A percentile compares a stretch with the other conserved stretches of the same genome.
Conservation (phyloP, 2,329 filamentous ascomycete species). For the Phialophora expanda region DNA sequence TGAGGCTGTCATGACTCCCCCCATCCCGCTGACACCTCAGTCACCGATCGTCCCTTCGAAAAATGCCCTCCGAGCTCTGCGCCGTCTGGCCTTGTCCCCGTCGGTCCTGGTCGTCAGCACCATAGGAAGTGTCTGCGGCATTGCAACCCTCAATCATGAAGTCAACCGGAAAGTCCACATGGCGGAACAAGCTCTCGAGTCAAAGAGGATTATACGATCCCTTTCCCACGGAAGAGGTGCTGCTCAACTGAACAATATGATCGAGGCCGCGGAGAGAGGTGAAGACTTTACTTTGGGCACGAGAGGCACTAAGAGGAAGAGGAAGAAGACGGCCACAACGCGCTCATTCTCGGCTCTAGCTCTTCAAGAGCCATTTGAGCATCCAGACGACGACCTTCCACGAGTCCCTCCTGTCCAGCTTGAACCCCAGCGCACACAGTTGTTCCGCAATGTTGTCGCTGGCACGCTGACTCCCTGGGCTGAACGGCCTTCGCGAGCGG, state of each 20-base stretch:
- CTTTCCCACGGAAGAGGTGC: slow-evolving; percentile 42
- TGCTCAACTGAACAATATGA: slow-evolving; percentile 48
- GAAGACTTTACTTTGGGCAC: slow-evolving; percentile 50
- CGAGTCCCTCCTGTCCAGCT: background rate
- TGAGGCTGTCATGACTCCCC: slow-evolving; percentile 21
- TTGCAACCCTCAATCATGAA: slow-evolving; percentile 51
- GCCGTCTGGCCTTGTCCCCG: slow-evolving; percentile 44
- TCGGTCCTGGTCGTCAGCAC: slow-evolving; percentile 41
- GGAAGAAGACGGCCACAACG: slow-evolving; percentile 23
- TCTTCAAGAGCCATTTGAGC: slow-evolving; percentile 9
- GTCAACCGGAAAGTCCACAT: slow-evolving; percentile 48
- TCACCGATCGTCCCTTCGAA: slow-evolving; percentile 47
- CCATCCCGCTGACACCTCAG: background rate
- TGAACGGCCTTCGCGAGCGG: background rate
- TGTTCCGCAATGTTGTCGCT: background rate
- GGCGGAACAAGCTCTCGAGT: slow-evolving; percentile 52
- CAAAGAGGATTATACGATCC: slow-evolving; percentile 51
- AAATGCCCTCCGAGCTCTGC: slow-evolving; percentile 51
- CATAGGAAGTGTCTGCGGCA: slow-evolving; percentile 48
- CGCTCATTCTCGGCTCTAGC: slow-evolving; percentile 26
- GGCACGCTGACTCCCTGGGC: background rate
- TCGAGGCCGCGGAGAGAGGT: slow-evolving; percentile 52
- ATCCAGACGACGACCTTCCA: background rate
- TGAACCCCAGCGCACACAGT: background rate
- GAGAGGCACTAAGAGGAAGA: slow-evolving; percentile 42